These are phyloP conservation scores for Tricholoma saponaceum DNA, from an alignment of 768 basidiomycete genomes.

Conservation along the genomic window DNA sequence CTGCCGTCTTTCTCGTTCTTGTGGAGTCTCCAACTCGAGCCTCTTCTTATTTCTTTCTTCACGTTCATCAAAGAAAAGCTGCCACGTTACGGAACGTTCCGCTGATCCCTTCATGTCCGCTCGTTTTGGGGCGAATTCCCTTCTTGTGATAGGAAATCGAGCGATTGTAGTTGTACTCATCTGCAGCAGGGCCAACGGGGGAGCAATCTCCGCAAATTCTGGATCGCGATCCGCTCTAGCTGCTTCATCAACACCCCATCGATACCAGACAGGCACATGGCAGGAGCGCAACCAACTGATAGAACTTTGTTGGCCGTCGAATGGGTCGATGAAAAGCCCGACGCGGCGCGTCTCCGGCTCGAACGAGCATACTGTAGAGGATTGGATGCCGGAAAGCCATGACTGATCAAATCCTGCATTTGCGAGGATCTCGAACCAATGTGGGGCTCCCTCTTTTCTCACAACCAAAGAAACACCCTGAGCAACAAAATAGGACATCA, in stretches of 20 bases:
- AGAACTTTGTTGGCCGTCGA: neutral
- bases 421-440: too few relatives aligned
- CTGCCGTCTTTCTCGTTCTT: neutral
- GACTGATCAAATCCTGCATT: neutral
- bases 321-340: neutral
- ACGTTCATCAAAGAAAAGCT: neutral
- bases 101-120: too few relatives aligned
- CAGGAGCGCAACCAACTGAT: neutral
- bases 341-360: neutral
- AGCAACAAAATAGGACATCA: too few relatives aligned
- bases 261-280: slow-evolving; percentile 10
- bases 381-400: neutral
- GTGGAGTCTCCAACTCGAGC: neutral
- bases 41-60: neutral
- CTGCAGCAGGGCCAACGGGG: neutral
- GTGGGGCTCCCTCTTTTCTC: too few relatives aligned
- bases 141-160: neutral
- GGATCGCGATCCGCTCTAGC: neutral
- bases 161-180: neutral
- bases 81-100: neutral
- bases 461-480: too few relatives aligned
- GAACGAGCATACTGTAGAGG: slow-evolving; percentile 2
- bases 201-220: neutral
- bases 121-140: neutral
- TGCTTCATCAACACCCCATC: slow-evolving; percentile 1